Evolutionary conservation across 441 rosid genomes (phyloP).

Genomic region (Adansonia madagascariensis): DNA sequence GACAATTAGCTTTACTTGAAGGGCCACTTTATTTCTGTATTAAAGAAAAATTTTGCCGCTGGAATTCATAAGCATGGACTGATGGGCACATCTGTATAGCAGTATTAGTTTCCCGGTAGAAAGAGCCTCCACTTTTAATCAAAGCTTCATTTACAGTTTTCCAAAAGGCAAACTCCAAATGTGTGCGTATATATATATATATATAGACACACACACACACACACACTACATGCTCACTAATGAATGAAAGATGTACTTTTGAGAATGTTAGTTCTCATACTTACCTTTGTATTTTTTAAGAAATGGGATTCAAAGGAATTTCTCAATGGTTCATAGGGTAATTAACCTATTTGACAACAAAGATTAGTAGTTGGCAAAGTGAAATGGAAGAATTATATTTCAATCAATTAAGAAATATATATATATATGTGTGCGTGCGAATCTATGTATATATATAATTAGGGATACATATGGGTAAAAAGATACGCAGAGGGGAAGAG

Average conservation of each 20-base stretch:
- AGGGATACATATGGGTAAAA: background rate
- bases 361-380: background rate
- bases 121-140: background rate
- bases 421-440: background rate
- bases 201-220: background rate
- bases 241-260: background rate
- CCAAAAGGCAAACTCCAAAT: background rate
- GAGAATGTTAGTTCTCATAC: background rate
- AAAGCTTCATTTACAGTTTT: slow-evolving; percentile 2
- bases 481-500: background rate
- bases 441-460: background rate
- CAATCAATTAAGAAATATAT: background rate
- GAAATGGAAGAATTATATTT: background rate
- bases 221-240: background rate
- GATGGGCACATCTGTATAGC: background rate
- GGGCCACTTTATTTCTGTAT: background rate
- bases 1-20: background rate
- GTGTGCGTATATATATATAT: background rate
- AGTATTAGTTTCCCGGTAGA: background rate
- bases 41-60: background rate
- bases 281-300: background rate
- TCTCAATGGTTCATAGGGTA: background rate
- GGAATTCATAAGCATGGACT: background rate
- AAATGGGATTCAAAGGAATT: background rate
- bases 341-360: slow-evolving; percentile 13